phyloP scores from a whole-genome alignment of 768 basidiomycete species.

The Trametes maxima region DNA sequence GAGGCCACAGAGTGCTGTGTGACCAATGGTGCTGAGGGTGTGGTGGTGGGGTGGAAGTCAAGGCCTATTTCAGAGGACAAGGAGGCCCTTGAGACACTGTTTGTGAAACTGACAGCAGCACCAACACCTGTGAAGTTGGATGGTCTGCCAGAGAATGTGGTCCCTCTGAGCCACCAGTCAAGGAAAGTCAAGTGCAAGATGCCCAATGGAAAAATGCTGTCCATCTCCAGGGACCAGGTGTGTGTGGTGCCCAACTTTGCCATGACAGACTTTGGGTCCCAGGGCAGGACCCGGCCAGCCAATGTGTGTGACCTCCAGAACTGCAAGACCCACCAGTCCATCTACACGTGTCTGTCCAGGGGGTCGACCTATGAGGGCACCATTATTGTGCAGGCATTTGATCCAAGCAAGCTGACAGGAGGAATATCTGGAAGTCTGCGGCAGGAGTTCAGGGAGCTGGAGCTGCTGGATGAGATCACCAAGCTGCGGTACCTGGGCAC shows the following conservation, averaged over 20 bases:
- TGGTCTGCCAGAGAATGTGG: slow-evolving; percentile 27
- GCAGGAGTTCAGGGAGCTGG: slow-evolving; percentile 34
- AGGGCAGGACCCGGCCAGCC: slow-evolving; percentile 25
- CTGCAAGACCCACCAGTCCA: slow-evolving; percentile 23
- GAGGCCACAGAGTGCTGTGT: slow-evolving; percentile 6
- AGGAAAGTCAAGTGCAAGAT: slow-evolving; percentile 15
- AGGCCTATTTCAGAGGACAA: slow-evolving; percentile 4
- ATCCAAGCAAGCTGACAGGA: slow-evolving; percentile 9
- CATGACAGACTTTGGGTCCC: slow-evolving; percentile 31
- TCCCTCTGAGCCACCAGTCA: slow-evolving; percentile 20
- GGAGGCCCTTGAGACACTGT: slow-evolving; percentile 22
- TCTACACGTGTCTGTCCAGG: slow-evolving; percentile 29
- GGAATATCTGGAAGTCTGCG: slow-evolving; percentile 19
- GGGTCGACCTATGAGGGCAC: slow-evolving; percentile 23
- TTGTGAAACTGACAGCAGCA: slow-evolving; percentile 23
- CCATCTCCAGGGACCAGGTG: slow-evolving; percentile 21
- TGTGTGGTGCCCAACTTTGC: slow-evolving; percentile 28
- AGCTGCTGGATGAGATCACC: slow-evolving; percentile 41
- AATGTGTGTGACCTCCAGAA: slow-evolving; percentile 9
- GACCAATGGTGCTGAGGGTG: slow-evolving; percentile 26
- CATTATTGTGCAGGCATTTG: slow-evolving; percentile 23
- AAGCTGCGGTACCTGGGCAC: slow-evolving; percentile 24
- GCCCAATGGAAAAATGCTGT: slow-evolving; percentile 15
- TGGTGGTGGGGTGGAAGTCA: slow-evolving; percentile 23
- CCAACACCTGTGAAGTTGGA: slow-evolving; percentile 19